These are phyloP conservation scores for Paramecium sonneborni DNA, from an alignment of 73 alveolate genomes.

Conservation along the genomic window DNA sequence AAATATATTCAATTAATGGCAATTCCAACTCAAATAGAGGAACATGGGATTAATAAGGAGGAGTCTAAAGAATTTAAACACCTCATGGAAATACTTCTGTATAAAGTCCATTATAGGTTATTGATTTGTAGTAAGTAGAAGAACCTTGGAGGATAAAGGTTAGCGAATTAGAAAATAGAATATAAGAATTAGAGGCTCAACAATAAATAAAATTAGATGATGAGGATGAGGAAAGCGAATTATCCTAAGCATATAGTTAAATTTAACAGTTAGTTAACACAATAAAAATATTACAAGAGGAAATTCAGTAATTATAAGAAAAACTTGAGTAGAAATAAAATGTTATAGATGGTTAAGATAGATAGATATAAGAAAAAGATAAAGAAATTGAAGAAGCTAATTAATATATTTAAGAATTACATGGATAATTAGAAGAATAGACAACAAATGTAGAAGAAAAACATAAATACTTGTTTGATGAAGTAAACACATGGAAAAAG, in stretches of 20 bases:
- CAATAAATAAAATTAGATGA: neutral
- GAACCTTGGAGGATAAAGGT: neutral
- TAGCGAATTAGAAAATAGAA: neutral
- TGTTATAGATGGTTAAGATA: neutral
- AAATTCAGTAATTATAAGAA: neutral
- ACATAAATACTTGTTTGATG: neutral
- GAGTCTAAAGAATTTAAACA: neutral
- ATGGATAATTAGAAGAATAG: neutral
- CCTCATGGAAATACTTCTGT: neutral
- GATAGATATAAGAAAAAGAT: neutral
- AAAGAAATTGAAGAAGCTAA: conserved; percentile 11
- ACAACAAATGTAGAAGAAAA: conserved; percentile 12
- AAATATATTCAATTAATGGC: neutral
- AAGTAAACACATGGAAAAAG: neutral
- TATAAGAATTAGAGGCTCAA: neutral
- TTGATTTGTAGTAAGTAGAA: neutral
- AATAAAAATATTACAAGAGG: neutral
- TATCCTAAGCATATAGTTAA: conserved; percentile 20
- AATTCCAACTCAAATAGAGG: neutral
- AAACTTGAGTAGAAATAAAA: neutral
- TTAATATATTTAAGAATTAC: neutral
- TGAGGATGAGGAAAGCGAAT: neutral
- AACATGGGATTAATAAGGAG: neutral
- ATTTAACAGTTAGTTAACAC: conserved; percentile 7
- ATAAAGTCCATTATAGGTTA: neutral